phyloP scores from a whole-genome alignment of 177 flowering plant genomes.

The Vitis hybrid region DNA sequence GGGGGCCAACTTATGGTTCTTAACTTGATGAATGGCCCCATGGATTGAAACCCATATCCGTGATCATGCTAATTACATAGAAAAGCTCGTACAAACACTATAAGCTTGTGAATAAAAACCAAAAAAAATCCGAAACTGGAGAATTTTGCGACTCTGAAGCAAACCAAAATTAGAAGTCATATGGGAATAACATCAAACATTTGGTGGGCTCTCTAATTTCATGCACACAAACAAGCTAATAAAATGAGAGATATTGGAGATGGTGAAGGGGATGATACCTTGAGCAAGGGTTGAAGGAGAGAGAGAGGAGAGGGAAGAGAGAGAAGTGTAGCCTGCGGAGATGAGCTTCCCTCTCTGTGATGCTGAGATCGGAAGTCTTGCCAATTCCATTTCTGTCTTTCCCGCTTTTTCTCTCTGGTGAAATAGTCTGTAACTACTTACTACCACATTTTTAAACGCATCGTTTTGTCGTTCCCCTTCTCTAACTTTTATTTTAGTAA shows the following conservation, averaged over 20 bases:
- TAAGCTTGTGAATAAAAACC: too few relatives aligned
- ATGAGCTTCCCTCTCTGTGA: slow-evolving; percentile 63
- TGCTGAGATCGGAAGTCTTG: slow-evolving; percentile 52
- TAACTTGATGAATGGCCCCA: too few relatives aligned
- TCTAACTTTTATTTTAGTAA: too few relatives aligned
- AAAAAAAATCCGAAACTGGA: background rate
- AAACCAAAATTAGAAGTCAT: background rate
- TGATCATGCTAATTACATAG: too few relatives aligned
- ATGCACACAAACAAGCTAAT: too few relatives aligned
- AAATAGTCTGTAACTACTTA: too few relatives aligned
- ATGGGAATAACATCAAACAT: slow-evolving; percentile 15
- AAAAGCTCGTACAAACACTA: background rate
- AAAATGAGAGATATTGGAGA: too few relatives aligned
- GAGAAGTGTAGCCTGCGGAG: slow-evolving; percentile 64
- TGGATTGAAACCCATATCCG: too few relatives aligned
- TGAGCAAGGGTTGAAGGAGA: slow-evolving; percentile 54
- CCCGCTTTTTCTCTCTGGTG: slow-evolving; percentile 2
- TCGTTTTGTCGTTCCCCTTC: too few relatives aligned
- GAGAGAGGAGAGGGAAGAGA: slow-evolving; percentile 49
- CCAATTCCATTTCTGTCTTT: slow-evolving; percentile 48
- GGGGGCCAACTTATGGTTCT: too few relatives aligned
- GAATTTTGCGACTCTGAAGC: background rate
- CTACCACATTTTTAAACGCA: background rate
- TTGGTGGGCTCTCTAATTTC: background rate
- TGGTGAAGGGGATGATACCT: slow-evolving; percentile 31